Evolutionary conservation across 2,329 filamentous ascomycete genomes (phyloP).

Genomic region (Calonectria pseudoturangicola): DNA sequence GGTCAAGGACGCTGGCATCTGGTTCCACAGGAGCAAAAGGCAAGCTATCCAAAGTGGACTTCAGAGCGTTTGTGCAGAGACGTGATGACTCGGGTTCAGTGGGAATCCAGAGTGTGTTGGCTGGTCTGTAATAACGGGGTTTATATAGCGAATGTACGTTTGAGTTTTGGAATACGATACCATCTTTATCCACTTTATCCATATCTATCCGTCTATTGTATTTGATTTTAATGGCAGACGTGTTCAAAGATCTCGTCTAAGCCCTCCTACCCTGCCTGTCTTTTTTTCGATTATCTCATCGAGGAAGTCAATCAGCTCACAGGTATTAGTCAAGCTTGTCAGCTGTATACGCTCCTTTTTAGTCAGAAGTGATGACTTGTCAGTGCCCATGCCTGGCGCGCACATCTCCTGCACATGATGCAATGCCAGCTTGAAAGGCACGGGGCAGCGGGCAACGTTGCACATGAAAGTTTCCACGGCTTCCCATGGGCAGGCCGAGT

Average conservation of each 20-base stretch:
- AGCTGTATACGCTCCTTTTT: conserved; percentile 73
- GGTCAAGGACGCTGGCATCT: conserved; percentile 75
- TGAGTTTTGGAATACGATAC: conserved; percentile 52
- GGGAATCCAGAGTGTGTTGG: conserved; percentile 89
- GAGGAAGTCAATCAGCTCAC: conserved; percentile 77
- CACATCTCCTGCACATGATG: conserved; percentile 83
- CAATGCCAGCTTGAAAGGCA: conserved; percentile 78
- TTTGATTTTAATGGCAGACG: not conserved
- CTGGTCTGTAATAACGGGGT: conserved; percentile 67
- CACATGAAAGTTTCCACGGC: conserved; percentile 78
- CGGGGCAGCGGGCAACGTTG: conserved; percentile 72
- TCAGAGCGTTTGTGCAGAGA: conserved; percentile 89
- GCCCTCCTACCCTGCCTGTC: conserved; percentile 56
- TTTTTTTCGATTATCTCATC: conserved; percentile 68
- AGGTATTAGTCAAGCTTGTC: conserved; percentile 69
- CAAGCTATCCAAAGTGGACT: conserved; percentile 79
- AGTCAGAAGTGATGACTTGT: conserved; percentile 72
- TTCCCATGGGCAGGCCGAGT: conserved; percentile 75
- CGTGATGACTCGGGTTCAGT: conserved; percentile 88
- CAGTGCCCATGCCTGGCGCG: conserved; percentile 71
- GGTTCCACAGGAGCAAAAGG: conserved; percentile 66
- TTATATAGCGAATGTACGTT: conserved; percentile 37
- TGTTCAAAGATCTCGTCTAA: conserved; percentile 59
- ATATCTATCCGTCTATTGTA: conserved; percentile 7
- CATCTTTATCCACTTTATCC: conserved; percentile 41